These are phyloP conservation scores for Hypsizygus marmoreus DNA, from an alignment of 768 basidiomycete genomes.

Conservation along the genomic window DNA sequence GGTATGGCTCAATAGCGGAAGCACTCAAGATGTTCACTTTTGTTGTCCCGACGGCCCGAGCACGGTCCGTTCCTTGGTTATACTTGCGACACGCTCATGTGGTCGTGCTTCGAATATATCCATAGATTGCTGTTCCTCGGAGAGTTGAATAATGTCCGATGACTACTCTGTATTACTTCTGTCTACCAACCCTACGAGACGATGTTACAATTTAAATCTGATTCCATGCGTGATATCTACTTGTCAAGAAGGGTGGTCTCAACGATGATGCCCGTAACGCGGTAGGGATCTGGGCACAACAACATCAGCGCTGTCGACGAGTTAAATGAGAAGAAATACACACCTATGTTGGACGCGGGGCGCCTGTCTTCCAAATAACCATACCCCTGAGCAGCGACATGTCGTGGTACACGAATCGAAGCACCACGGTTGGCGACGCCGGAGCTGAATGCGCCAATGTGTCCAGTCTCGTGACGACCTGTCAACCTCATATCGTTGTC, in stretches of 20 bases:
- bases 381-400: conserved; percentile 89
- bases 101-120: neutral
- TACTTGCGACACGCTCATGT: neutral
- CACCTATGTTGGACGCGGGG: conserved; percentile 97
- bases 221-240: conserved; percentile 37
- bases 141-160: conserved; percentile 15
- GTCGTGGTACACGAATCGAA: conserved; percentile 93
- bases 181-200: neutral
- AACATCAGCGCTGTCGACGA: conserved; percentile 4
- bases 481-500: conserved; percentile 97
- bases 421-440: conserved; percentile 99
- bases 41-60: conserved; percentile 13
- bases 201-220: no score
- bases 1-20: neutral
- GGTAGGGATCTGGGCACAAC: conserved; percentile 76
- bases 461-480: conserved; percentile 96
- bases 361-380: conserved; percentile 97
- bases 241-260: conserved; percentile 82
- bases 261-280: conserved; percentile 85
- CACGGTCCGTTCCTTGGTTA: conserved; percentile 2
- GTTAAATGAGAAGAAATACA: conserved; percentile 25
- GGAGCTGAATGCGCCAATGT: conserved; percentile 87
- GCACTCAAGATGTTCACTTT: neutral
- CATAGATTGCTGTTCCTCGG: neutral
- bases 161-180: conserved; percentile 7